Evolutionary conservation across 306 rosid species (phyloP), one percentile per base, ranked within the genome.

Genomic region (Myrica gale): DNA sequence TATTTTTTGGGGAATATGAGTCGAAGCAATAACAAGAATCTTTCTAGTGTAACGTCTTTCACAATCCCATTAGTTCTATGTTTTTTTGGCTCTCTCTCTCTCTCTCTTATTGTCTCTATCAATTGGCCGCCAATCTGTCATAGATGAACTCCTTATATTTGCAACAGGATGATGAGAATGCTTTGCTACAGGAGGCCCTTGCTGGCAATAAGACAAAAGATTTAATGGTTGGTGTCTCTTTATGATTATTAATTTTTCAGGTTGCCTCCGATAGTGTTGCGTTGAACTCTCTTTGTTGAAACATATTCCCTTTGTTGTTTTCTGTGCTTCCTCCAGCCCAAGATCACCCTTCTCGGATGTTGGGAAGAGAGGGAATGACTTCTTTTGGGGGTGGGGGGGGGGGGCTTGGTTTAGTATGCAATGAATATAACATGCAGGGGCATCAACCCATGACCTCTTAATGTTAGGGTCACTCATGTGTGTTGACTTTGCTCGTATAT

Each of bases 151-250:
- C 56, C 66, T 50, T 57, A 56, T 58, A 2, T 44, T 45, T 54
- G 41, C 78, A 39, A 78, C 83, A 88, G 92, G 89, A 88, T 60
- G 92, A 83, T 63, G 99, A 96, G 74, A 96, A 87, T 81, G 96
- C 98, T 73, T 89, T 96, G 51, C 94, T 92, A 68, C 96, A 90
- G 83, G 94, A 90, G 86, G 99, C 99, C 37, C 99, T 92, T 87
- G 97, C 98, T 26, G 32, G 32, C 32, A 26, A 26, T 26, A 26
- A 26, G 32, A 26, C 32, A 26, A 26, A 26, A 26, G 32, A 26
- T 26, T 26, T 26, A 26, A 26, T 26, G 32, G 32, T 26, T 26
- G 32, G 32, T 26, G 32, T 26, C 32, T 26, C 32, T 26, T 26
- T 26, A 26, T 26, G 32, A 26, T 26, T 26, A 26, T 26, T 26